These are phyloP conservation scores for Aspergillus tubingensis DNA, from an alignment of 2,329 filamentous ascomycete species.

Conservation along the genomic window DNA sequence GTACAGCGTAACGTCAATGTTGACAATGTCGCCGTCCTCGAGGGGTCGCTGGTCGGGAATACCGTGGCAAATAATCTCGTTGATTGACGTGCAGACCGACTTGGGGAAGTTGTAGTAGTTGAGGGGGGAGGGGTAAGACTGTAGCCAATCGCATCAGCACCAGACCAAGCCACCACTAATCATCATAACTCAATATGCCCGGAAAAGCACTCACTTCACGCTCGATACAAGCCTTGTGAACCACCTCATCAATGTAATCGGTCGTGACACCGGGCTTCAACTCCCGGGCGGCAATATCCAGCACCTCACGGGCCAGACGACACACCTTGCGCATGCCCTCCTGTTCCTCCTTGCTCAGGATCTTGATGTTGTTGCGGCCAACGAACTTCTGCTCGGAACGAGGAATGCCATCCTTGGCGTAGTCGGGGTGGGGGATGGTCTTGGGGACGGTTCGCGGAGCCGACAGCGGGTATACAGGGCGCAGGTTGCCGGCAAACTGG, in stretches of 20 bases:
- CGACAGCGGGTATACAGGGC: slow-evolving; percentile 86
- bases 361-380: slow-evolving; percentile 77
- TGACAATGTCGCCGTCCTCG: slow-evolving; percentile 91
- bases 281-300: slow-evolving; percentile 86
- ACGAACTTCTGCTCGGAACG: slow-evolving; percentile 65
- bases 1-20: slow-evolving; percentile 93
- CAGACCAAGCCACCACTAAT: no score
- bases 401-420: slow-evolving; percentile 79
- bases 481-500: slow-evolving; percentile 74
- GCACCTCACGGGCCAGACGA: slow-evolving; percentile 79
- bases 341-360: slow-evolving; percentile 76
- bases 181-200: not conserved
- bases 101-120: slow-evolving; percentile 98
- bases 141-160: slow-evolving; percentile 18
- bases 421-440: slow-evolving; percentile 81
- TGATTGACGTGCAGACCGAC: slow-evolving; percentile 92
- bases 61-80: slow-evolving; percentile 98
- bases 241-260: slow-evolving; percentile 90
- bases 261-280: slow-evolving; percentile 90
- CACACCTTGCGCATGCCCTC: slow-evolving; percentile 94
- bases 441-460: slow-evolving; percentile 71
- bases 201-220: slow-evolving; percentile 68
- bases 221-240: slow-evolving; percentile 92
- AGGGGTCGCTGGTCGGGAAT: slow-evolving; percentile 90
- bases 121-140: slow-evolving; percentile 92